A percentile compares a stretch with the other conserved stretches of the same genome.
Conservation (phyloP, 129 eudicot genomes). For the sunflower (Helianthus annuus) region DNA sequence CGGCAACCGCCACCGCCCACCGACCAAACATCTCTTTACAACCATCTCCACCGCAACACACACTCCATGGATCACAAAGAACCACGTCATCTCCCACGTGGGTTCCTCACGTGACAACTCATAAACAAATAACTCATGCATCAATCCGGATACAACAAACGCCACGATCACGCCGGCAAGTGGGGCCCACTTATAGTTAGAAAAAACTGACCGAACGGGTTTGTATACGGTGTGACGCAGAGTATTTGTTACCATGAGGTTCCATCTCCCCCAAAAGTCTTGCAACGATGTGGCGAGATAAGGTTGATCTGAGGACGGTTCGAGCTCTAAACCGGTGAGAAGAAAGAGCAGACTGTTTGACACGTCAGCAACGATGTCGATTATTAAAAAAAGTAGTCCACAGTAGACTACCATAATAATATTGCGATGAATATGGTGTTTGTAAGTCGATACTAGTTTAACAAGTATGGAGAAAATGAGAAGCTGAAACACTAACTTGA, state of each 20-base stretch:
- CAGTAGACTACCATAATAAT: slow-evolving; percentile 21
- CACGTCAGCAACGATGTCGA: slow-evolving; percentile 30
- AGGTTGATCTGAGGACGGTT: slow-evolving; percentile 40
- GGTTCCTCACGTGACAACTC: slow-evolving; percentile 50
- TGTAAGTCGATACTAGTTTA: not conserved
- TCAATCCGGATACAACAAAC: slow-evolving; percentile 32
- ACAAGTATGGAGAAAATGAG: slow-evolving; percentile 10
- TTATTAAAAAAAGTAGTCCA: slow-evolving; percentile 21
- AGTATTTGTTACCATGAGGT: slow-evolving; percentile 41
- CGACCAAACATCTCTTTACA: slow-evolving; percentile 41
- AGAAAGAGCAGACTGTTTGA: not conserved
- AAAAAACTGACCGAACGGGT: slow-evolving; percentile 20
- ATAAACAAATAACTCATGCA: slow-evolving; percentile 68
- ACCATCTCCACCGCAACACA: slow-evolving; percentile 53
- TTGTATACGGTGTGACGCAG: slow-evolving; percentile 41
- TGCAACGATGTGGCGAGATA: slow-evolving; percentile 46
- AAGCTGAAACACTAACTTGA: slow-evolving; percentile 9
- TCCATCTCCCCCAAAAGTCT: slow-evolving; percentile 57
- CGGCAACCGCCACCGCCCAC: slow-evolving; percentile 40
- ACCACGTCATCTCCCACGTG: slow-evolving; percentile 63
- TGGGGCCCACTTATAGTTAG: slow-evolving; percentile 26
- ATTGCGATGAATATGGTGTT: slow-evolving; percentile 15
- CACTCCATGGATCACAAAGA: slow-evolving; percentile 64
- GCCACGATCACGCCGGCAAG: slow-evolving; percentile 26
- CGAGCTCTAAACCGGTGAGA: slow-evolving; percentile 38